A percentile compares a stretch with the other conserved stretches of the same genome.
phyloP scores from a whole-genome alignment of 345 rosid genomes.

The Populus euphratica region DNA sequence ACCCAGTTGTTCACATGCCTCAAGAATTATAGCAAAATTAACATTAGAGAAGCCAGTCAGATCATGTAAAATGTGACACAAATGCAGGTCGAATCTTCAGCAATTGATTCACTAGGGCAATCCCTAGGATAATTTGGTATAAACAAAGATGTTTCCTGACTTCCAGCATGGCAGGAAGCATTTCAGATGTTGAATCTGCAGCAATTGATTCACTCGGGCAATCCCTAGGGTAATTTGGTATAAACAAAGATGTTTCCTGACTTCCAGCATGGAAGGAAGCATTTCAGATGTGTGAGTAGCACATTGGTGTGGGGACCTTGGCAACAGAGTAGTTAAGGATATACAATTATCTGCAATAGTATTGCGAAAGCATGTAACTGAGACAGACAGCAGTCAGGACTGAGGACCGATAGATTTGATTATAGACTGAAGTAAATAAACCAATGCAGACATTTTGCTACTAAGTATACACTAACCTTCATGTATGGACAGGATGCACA shows the following conservation, averaged over 20 bases:
- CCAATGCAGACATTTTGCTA: background rate
- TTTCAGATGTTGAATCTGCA: too few relatives aligned
- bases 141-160: background rate
- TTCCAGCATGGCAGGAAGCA: too few relatives aligned
- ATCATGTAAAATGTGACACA: too few relatives aligned
- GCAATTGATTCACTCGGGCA: background rate
- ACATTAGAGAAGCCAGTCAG: too few relatives aligned
- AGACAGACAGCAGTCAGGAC: background rate
- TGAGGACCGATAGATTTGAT: background rate
- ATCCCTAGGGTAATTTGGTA: background rate
- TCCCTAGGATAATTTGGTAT: background rate
- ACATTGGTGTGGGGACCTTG: background rate
- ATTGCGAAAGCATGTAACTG: background rate
- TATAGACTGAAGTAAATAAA: too few relatives aligned
- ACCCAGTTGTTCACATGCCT: too few relatives aligned
- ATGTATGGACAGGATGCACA: slow-evolving; percentile 98
- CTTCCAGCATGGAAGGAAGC: background rate
- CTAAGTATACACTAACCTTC: slow-evolving; percentile 55
- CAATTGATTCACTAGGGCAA: background rate
- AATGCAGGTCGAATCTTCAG: too few relatives aligned
- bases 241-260: background rate
- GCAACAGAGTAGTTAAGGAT: background rate
- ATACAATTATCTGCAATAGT: background rate
- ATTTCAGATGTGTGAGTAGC: background rate
- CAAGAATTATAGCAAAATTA: too few relatives aligned